Percentiles rank a stretch among this genome's conserved stretches.
Conservation (phyloP, 108 stramenopile species). For the Craspedostauros australis region DNA sequence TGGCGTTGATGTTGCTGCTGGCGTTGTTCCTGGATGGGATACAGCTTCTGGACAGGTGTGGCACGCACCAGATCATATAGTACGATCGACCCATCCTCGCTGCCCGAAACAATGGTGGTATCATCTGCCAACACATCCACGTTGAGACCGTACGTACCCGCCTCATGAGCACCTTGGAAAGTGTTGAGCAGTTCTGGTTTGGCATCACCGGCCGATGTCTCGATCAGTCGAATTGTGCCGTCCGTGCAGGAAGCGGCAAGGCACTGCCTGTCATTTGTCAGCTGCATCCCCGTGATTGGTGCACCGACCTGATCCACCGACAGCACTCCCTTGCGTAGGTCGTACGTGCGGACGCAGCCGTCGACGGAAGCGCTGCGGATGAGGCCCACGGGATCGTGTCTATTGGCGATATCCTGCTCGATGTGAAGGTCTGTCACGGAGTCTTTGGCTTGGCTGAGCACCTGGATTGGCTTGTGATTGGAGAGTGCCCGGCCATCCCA, state of each 20-base stretch:
- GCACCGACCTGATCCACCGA: constrained; percentile 41
- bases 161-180: constrained; percentile 33
- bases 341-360: constrained; percentile 68
- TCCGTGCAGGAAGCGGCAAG: constrained; percentile 68
- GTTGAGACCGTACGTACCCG: constrained; percentile 58
- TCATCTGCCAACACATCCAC: constrained; percentile 68
- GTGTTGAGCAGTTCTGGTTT: constrained; percentile 45
- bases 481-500: constrained; percentile 61
- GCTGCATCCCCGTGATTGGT: constrained; percentile 58
- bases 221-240: constrained; percentile 66
- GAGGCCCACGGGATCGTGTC: constrained; percentile 4
- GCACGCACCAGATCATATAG: constrained; percentile 52
- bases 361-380: constrained; percentile 73
- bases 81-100: constrained; percentile 60
- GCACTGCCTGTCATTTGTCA: constrained; percentile 48
- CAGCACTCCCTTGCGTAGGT: constrained; percentile 53
- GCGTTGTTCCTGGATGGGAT: too few relatives aligned
- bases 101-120: constrained; percentile 32
- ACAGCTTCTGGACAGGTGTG: constrained; percentile 22
- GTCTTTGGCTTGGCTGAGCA: constrained; percentile 73
- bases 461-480: constrained; percentile 56
- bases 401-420: constrained; percentile 4
- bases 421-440: constrained; percentile 60
- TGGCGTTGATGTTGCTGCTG: too few relatives aligned
- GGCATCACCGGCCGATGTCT: constrained; percentile 5